phyloP scores from a whole-genome alignment of 2,329 filamentous ascomycete species.

The Hymenoscyphus infarciens region DNA sequence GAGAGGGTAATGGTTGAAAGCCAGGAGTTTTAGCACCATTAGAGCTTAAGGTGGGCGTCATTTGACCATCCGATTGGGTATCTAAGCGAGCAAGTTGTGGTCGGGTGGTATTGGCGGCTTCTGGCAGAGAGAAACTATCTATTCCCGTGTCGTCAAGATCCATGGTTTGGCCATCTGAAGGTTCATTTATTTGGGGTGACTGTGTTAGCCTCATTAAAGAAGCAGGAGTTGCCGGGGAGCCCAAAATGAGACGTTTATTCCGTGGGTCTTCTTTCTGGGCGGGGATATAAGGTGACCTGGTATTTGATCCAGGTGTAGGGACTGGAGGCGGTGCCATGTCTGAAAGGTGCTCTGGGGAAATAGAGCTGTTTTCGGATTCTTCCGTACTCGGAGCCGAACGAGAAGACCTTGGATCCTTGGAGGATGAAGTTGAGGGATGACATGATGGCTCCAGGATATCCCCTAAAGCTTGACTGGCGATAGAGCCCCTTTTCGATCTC shows the following conservation, averaged over 20 bases:
- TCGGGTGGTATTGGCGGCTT: constrained; percentile 56
- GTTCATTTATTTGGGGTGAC: constrained; percentile 33
- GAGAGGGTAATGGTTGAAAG: constrained; percentile 43
- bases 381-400: constrained; percentile 40
- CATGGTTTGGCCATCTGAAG: constrained; percentile 43
- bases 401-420: constrained; percentile 37
- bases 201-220: constrained; percentile 74
- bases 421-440: constrained; percentile 36
- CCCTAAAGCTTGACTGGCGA: constrained; percentile 41
- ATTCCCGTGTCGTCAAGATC: constrained; percentile 52
- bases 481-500: constrained; percentile 44
- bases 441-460: constrained; percentile 36
- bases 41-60: constrained; percentile 53
- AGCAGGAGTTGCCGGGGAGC: constrained; percentile 75
- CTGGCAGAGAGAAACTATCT: constrained; percentile 69
- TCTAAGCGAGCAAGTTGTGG: constrained; percentile 49
- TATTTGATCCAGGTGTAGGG: constrained; percentile 60
- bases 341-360: constrained; percentile 59
- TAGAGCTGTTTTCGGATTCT: constrained; percentile 60
- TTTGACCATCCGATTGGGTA: constrained; percentile 47
- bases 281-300: constrained; percentile 64
- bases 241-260: constrained; percentile 33
- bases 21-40: constrained; percentile 35
- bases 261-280: constrained; percentile 46
- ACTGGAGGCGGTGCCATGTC: constrained; percentile 68